Base-by-base conservation (phyloP, 2,329 filamentous ascomycete genomes). In the Aureobasidium sp. region DNA sequence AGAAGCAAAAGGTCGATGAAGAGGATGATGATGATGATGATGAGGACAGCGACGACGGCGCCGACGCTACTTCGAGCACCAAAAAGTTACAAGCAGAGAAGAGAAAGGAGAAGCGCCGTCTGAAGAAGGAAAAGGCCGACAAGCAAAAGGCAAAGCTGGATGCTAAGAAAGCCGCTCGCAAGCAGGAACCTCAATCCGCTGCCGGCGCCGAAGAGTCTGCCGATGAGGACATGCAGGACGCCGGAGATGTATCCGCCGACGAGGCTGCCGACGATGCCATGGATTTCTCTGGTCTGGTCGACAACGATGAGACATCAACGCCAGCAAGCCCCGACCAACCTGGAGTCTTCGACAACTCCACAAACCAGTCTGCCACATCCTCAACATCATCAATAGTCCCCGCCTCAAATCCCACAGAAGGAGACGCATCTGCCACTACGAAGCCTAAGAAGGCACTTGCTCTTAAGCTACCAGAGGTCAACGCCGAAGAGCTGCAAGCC, bases 401-500 rank as follows among this genome's bases (percentile, higher is more conserved):
- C 9, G 73, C 74, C 17, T 67, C 71, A 24, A 64, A 66, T 17
- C 54, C 64, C 22, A 59, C 72, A 71, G 62, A 71, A 24, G 53
- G n/a, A 33, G 53, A 57, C 12, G 53, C 39, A 35, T 5, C 53
- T 69, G 62, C 65, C 70, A 27, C 24, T 19, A 22, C 49, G 22
- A 70, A 70, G 54, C 39, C 54, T 48, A 69, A 64, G 62, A 70
- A 64, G 39, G 62, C 61, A 31, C 63, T 63, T 27, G 59, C 62
- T 27, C 52, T 65, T 67, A 69, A 72, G 67, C 69, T 70, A 53
- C 78, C 76, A 63, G 87, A 87, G 61, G 79, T 85, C 65, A 87
- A 92, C 70, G 87, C 87, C 45, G 85, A 90, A 64, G 84, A 87
- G 29, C 83, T 96, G 50, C 86, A 89, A 69, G 85, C 87, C 62